phyloP scores from a whole-genome alignment of 306 rosid genomes.

The Dalbergia cultrata region DNA sequence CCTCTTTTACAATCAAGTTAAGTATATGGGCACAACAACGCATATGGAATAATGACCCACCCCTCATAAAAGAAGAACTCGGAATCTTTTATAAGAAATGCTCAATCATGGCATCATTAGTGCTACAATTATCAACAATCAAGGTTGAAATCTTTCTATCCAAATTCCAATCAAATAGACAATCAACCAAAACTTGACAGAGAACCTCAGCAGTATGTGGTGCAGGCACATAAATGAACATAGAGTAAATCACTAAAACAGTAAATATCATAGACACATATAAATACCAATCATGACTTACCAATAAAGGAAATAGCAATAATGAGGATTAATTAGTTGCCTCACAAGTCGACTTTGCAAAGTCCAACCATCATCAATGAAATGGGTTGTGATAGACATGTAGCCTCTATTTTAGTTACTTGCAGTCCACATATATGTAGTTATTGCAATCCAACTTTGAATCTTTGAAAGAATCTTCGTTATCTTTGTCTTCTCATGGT shows the following conservation, averaged over 20 bases:
- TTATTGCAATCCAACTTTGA: no score
- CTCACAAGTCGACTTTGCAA: not conserved
- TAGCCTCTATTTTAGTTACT: no score
- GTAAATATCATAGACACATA: no score
- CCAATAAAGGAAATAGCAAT: no score
- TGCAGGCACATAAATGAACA: constrained; percentile 11
- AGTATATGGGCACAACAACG: not conserved
- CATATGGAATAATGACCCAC: not conserved
- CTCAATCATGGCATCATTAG: not conserved
- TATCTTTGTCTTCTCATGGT: not conserved
- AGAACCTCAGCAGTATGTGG: not conserved
- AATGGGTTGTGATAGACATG: no score
- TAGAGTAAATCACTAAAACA: not conserved
- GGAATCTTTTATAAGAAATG: not conserved
- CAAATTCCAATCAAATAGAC: not conserved
- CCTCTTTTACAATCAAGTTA: not conserved
- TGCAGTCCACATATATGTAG: no score
- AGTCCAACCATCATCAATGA: not conserved
- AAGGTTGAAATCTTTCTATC: not conserved
- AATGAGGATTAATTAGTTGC: not conserved
- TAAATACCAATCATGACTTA: no score
- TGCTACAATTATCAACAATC: constrained; percentile 1
- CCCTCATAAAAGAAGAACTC: not conserved
- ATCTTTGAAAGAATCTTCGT: not conserved
- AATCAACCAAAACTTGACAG: not conserved